phyloP scores from a whole-genome alignment of 1,284 basidiomycete species.

The Fomes fomentarius region DNA sequence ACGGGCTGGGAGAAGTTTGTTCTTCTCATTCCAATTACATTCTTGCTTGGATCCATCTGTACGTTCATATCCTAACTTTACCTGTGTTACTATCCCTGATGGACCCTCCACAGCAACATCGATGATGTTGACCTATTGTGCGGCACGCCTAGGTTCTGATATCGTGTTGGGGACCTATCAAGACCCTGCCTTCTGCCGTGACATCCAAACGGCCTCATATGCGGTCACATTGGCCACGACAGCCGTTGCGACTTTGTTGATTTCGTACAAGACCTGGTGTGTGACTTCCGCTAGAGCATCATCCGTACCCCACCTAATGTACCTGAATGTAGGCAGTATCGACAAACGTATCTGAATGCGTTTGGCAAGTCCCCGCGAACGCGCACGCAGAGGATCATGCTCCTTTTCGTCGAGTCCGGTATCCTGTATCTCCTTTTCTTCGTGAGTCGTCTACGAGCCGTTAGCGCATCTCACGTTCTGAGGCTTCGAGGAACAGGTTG shows the following conservation, averaged over 20 bases:
- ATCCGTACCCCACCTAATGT: no score
- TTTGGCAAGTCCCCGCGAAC: constrained; percentile 9
- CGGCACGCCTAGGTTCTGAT: constrained; percentile 8
- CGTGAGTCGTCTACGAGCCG: not conserved
- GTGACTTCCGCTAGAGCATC: not conserved
- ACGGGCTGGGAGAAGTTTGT: constrained; percentile 8
- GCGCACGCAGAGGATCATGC: constrained; percentile 16
- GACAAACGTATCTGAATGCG: constrained; percentile 9
- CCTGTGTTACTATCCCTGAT: not conserved
- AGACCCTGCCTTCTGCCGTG: constrained; percentile 18
- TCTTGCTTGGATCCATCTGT: constrained; percentile 17
- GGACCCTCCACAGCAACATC: constrained; percentile 6
- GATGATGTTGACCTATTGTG: constrained; percentile 15
- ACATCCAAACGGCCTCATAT: constrained; percentile 22
- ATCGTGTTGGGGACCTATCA: constrained; percentile 14
- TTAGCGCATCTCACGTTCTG: not conserved
- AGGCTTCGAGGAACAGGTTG: constrained; percentile 2
- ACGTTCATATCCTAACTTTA: not conserved
- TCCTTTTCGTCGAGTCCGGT: constrained; percentile 22
- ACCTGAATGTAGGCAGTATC: constrained; percentile 11
- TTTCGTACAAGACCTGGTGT: constrained; percentile 23
- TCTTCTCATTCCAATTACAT: constrained; percentile 10
- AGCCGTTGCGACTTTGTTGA: constrained; percentile 16
- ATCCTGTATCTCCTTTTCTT: constrained; percentile 7
- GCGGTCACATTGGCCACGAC: constrained; percentile 16